phyloP scores from a whole-genome alignment of 306 rosid species.

The Delonix regia region DNA sequence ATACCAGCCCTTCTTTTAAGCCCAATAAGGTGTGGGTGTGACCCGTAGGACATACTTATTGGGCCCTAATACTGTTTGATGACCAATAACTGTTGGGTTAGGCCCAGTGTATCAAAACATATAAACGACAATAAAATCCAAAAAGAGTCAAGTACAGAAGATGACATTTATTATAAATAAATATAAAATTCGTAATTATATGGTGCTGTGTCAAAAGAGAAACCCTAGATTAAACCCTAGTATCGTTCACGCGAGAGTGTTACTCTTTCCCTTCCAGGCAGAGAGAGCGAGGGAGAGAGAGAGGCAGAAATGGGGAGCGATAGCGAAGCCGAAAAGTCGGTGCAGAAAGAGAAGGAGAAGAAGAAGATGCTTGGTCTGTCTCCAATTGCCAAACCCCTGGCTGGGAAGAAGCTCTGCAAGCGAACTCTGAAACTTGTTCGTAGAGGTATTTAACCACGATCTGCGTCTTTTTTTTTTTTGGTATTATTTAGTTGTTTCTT shows the following conservation, averaged over 20 bases:
- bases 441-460: constrained; percentile 50
- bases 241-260: neutral
- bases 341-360: constrained; percentile 76
- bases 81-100: no score
- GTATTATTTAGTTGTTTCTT: neutral
- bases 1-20: neutral
- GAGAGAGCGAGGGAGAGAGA: neutral
- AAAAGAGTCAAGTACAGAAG: no score
- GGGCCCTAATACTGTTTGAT: no score
- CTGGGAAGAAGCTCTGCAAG: constrained; percentile 93
- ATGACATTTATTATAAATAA: no score
- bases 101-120: neutral
- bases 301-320: constrained; percentile 73
- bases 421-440: constrained; percentile 89
- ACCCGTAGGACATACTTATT: no score
- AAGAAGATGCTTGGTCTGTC: constrained; percentile 75
- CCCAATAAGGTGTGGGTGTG: neutral
- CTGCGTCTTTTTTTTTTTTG: neutral
- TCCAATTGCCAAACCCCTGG: constrained; percentile 94
- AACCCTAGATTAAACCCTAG: constrained; percentile 38
- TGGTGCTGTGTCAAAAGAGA: neutral
- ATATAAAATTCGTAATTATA: neutral
- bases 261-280: neutral
- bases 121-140: no score
- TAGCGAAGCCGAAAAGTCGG: constrained; percentile 71